phyloP scores from a whole-genome alignment of 805 yeast genomes.

The Isabelozyma heimii region DNA sequence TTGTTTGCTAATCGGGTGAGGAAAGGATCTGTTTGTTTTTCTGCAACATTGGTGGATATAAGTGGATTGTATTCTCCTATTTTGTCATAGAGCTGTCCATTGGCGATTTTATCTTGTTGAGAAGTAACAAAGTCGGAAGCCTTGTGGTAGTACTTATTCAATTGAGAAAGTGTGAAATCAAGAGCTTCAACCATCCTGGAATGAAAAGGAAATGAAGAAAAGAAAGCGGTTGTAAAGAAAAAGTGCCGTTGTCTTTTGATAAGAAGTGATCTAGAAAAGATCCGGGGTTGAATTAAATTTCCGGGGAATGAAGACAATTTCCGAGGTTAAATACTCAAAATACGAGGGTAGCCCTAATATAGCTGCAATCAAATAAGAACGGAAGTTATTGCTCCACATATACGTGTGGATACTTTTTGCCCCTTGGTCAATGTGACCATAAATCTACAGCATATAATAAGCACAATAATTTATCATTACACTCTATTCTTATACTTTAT shows the following conservation, averaged over 20 bases:
- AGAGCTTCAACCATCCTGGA: not conserved
- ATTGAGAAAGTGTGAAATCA: constrained; percentile 24
- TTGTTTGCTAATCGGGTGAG: not conserved
- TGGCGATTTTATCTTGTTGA: constrained; percentile 21
- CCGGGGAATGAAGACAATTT: no score
- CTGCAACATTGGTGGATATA: not conserved
- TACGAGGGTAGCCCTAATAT: no score
- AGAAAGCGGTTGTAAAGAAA: not conserved
- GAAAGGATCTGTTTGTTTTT: not conserved
- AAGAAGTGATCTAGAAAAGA: not conserved
- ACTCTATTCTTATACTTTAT: not conserved
- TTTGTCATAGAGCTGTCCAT: constrained; percentile 12
- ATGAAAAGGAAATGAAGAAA: not conserved
- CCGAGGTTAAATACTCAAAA: no score
- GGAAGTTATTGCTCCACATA: no score
- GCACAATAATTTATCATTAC: no score
- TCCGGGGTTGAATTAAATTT: no score
- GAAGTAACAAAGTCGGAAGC: constrained; percentile 17
- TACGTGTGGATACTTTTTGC: no score
- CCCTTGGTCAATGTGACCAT: no score
- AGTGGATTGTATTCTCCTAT: constrained; percentile 10
- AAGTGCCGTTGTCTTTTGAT: not conserved
- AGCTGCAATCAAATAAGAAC: no score
- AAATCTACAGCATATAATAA: no score
- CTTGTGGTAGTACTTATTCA: constrained; percentile 17